Base-by-base conservation (phyloP, 192 early-diverging fungal species). In the Glomus cerebriforme region DNA sequence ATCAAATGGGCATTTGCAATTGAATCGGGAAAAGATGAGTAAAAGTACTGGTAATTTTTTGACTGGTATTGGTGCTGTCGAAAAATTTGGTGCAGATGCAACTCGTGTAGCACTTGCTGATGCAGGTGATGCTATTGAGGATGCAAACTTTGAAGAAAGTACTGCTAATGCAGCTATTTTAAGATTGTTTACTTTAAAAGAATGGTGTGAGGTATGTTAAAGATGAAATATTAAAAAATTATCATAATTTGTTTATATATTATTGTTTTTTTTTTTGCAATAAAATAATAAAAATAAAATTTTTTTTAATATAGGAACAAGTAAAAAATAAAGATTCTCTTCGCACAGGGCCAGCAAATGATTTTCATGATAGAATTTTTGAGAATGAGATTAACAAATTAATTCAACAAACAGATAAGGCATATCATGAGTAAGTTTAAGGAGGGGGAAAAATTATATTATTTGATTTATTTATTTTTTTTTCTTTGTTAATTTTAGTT, bases 41-140 rank as follows among this genome's bases (percentile, higher is more conserved):
- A 99, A 99, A 85, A 95, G 93, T 24, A 97, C 95, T 10, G 98
- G 98, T 58, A 99, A 98, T 89, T 97, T 96, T 81, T 83, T 99
- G 85, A 97, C 92, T 54, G 82, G 97, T 71, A 80, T 83, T 67
- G 92, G 98, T 69, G 90, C 93, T 19, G 83, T 95, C 43, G 88
- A 91, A 39, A 92, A 89, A 78, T 99, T 93, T 77, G 96, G 98
- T 78, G 97, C 98, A 54, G 98, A 99, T 82, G 98, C 97, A 43
- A 95, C 95, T 12, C 93, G 97, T 43, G 87, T 99, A 82, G 91
- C 96, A 6, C 88, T 99, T 78, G 98, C 98, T 62, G 96, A 97
- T 88, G 96, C 98, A 45, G 97, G 98, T 78, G 98, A 99, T 82
- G 85, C 90, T 73, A 89, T 96, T 65, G 96, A 99, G 79, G 98